Conservation (phyloP, 371 early-diverging fungal genomes). For the Catenaria anguillulae region DNA sequence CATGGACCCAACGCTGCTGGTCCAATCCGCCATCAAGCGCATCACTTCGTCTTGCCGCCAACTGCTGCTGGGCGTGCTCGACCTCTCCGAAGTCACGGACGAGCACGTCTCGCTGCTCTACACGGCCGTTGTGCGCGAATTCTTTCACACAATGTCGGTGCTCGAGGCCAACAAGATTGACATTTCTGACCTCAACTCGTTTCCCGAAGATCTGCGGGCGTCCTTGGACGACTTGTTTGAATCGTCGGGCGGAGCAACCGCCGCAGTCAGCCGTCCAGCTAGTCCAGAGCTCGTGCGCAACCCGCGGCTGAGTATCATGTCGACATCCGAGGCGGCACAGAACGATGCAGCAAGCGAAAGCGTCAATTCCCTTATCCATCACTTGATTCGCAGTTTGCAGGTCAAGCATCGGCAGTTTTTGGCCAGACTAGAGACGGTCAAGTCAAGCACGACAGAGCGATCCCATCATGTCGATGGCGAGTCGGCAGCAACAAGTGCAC, state of each 20-base stretch:
- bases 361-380: neutral
- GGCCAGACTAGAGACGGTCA: neutral
- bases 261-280: neutral
- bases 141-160: neutral
- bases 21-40: conserved; percentile 1
- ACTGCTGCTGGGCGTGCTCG: neutral
- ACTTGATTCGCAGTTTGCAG: neutral
- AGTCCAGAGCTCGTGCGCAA: neutral
- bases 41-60: neutral
- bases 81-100: conserved; percentile 4
- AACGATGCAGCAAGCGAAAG: neutral
- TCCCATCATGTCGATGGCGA: no score
- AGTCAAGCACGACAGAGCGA: no score
- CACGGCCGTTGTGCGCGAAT: conserved; percentile 2
- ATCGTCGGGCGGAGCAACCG: no score
- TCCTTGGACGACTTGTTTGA: neutral
- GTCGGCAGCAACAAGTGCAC: no score
- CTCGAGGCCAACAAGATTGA: neutral
- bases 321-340: neutral
- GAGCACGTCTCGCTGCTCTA: conserved; percentile 6
- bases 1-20: no score
- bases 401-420: neutral
- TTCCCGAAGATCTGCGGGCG: conserved; percentile 5
- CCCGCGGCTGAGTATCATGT: no score
- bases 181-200: neutral